A percentile compares a stretch with the other conserved stretches of the same genome.
Conservation (phyloP, 352 stramenopile species). For the Phytophthora pisi region DNA sequence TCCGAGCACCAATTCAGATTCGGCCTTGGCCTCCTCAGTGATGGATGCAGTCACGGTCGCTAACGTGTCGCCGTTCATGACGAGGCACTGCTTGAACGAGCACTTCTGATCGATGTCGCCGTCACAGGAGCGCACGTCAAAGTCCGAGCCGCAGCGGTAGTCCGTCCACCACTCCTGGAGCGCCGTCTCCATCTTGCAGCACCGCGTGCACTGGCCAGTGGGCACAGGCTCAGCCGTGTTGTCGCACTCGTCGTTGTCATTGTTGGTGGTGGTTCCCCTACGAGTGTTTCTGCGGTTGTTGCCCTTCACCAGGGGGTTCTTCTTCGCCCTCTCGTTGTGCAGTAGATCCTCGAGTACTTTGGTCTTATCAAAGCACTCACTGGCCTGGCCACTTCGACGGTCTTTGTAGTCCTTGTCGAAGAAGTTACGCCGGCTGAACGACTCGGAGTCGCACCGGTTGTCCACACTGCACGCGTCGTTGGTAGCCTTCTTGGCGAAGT, state of each 20-base stretch:
- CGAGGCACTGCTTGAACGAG: conserved; percentile 60
- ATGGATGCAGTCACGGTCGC: conserved; percentile 42
- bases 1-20: conserved; percentile 48
- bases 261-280: background rate
- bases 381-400: conserved; percentile 18
- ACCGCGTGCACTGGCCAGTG: conserved; percentile 48
- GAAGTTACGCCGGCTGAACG: conserved; percentile 47
- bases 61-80: conserved; percentile 56
- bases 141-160: conserved; percentile 63
- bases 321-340: conserved; percentile 17
- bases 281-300: background rate
- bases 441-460: conserved; percentile 54
- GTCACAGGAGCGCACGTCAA: conserved; percentile 45
- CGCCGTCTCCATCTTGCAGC: conserved; percentile 47
- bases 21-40: conserved; percentile 21
- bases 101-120: conserved; percentile 43
- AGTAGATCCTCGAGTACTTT: conserved; percentile 37
- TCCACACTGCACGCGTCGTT: conserved; percentile 61
- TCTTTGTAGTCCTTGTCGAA: conserved; percentile 38
- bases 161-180: conserved; percentile 71
- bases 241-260: conserved; percentile 10
- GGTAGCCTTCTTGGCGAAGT: conserved; percentile 42
- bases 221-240: conserved; percentile 41
- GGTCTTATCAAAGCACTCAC: conserved; percentile 41
- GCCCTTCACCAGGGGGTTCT: conserved; percentile 42